Evolutionary conservation across 768 basidiomycete species (phyloP).

Genomic region (Suillus paluster): DNA sequence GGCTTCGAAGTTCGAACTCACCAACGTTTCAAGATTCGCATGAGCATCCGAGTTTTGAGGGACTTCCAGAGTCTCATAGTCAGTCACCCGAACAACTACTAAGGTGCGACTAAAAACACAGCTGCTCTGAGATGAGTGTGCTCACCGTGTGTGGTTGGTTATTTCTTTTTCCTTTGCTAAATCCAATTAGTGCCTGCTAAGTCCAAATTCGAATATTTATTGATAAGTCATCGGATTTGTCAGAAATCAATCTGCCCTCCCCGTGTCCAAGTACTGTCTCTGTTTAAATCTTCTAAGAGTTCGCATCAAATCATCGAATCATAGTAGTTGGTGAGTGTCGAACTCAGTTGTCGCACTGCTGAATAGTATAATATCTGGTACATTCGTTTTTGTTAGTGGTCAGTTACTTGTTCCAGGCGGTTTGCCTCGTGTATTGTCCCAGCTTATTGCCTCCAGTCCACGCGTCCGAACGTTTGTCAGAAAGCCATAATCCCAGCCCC

Average conservation of each 20-base stretch:
- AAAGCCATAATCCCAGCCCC: not conserved
- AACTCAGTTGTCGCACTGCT: not conserved
- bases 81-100: too few species aligned
- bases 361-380: not conserved
- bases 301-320: too few species aligned
- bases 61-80: too few species aligned
- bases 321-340: not conserved
- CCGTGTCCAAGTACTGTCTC: too few species aligned
- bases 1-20: too few species aligned
- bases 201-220: not conserved
- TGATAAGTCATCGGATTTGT: too few species aligned
- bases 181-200: not conserved
- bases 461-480: not conserved
- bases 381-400: not conserved
- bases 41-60: too few species aligned
- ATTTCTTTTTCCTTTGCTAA: too few species aligned
- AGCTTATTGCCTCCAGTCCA: not conserved
- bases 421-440: slow-evolving; percentile 8
- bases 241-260: too few species aligned
- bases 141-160: too few species aligned
- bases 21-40: too few species aligned
- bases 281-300: not conserved
- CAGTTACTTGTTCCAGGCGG: not conserved
- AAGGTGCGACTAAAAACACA: not conserved
- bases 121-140: too few species aligned